Evolutionary conservation across 1,284 basidiomycete species (phyloP), one percentile per base, ranked within the genome.

Genomic region (Tausonia pullulans): DNA sequence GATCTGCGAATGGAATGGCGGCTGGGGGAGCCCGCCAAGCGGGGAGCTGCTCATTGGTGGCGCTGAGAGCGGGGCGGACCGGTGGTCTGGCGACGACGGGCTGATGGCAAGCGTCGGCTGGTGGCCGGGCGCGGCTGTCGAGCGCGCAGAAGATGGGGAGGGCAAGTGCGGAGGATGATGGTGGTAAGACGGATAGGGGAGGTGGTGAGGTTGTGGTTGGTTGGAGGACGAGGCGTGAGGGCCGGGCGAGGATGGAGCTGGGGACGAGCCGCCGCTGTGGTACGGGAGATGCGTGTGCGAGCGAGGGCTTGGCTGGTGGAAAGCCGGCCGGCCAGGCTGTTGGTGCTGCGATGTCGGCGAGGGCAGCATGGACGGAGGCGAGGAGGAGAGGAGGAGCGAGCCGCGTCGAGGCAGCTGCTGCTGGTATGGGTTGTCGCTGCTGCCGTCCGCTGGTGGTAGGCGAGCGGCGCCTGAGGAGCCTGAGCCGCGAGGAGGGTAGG

Each of bases 61-160:
- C 27, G 58, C 63, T 16, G 63, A 64, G 14, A 45, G 50, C 41
- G 58, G 58, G 11, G 56, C 43, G 13, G 63, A 48, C 48, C 49
- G 50, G 10, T 16, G 3, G 27, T 39, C 16, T 48, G 63, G 63
- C 6, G 63, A 55, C 7, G 58, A 49, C 27, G 63, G 58, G 44
- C 5, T 39, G 40, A 60, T 45, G 14, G 40, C 16, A 7, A 64
- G 55, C 39, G 27, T 46, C 4, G 63, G 63, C 39, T 63, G 61
- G 13, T 63, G 41, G 27, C 27, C 13, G 46, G 44, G 40, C 40
- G 45, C 27, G 50, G 41, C 39, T 41, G 27, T 27, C 27, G 27
- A 27, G 27, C 27, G 27, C 27, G 27, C 27, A 27, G 27, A 27
- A 27, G 27, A 27, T 27, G 27, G 9, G 54, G 60, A n/a, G 49